phyloP scores from a whole-genome alignment of 805 yeast species.

The Starmera caribaea region DNA sequence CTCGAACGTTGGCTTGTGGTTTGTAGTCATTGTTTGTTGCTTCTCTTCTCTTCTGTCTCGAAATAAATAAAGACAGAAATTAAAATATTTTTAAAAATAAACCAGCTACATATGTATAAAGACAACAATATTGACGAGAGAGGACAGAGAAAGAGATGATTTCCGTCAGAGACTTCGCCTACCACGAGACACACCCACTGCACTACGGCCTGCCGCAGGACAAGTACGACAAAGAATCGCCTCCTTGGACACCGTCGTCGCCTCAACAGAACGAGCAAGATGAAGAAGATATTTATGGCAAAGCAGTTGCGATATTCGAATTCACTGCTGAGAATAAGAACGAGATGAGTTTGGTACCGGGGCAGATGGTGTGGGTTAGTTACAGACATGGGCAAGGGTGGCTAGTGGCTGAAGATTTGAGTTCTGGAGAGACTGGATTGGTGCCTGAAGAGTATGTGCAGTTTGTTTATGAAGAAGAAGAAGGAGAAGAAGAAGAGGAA shows the following conservation, averaged over 20 bases:
- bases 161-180: conserved; percentile 76
- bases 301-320: conserved; percentile 83
- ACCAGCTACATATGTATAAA: background rate
- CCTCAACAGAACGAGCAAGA: conserved; percentile 26
- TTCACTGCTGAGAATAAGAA: conserved; percentile 92
- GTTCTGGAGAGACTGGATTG: conserved; percentile 73
- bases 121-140: too few relatives aligned
- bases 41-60: background rate
- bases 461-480: conserved; percentile 14
- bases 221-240: conserved; percentile 16
- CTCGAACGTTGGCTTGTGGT: conserved; percentile 62
- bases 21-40: conserved; percentile 43
- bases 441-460: conserved; percentile 95
- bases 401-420: conserved; percentile 83
- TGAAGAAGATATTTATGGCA: conserved; percentile 35
- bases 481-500: conserved; percentile 5
- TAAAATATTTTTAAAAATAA: background rate
- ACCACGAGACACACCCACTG: conserved; percentile 56
- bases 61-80: background rate
- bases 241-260: conserved; percentile 24
- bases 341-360: conserved; percentile 69
- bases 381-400: conserved; percentile 98
- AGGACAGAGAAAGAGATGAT: conserved; percentile 20
- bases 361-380: conserved; percentile 76
- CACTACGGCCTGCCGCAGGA: conserved; percentile 46